phyloP scores from a whole-genome alignment of 352 stramenopile species.

The Phytopythium ostracodes region DNA sequence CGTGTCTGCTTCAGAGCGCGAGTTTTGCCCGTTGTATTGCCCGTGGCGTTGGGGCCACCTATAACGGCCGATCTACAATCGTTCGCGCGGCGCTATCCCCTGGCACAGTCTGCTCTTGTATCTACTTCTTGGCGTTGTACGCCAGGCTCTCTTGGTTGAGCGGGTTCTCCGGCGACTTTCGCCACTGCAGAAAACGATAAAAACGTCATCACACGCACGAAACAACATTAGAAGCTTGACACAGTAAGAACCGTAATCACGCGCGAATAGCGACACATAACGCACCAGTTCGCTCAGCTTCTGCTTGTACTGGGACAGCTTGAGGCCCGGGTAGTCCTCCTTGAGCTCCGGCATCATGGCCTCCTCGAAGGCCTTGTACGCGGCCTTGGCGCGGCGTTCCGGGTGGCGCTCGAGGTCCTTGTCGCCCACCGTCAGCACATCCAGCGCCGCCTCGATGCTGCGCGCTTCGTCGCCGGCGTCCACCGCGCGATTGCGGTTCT shows the following conservation, averaged over 20 bases:
- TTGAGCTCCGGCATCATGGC: slow-evolving; percentile 64
- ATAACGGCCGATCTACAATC: not conserved
- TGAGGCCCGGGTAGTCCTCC: slow-evolving; percentile 66
- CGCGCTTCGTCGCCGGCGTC: slow-evolving; percentile 45
- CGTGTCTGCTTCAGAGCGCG: not conserved
- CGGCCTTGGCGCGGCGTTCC: slow-evolving; percentile 66
- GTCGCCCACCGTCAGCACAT: slow-evolving; percentile 46
- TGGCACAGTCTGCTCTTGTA: not conserved
- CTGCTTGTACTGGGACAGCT: slow-evolving; percentile 84
- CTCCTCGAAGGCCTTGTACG: slow-evolving; percentile 81
- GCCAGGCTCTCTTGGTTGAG: slow-evolving; percentile 69
- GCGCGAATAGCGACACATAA: not conserved
- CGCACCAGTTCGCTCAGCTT: slow-evolving; percentile 71
- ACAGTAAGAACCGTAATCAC: too few relatives aligned
- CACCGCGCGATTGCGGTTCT: slow-evolving; percentile 57
- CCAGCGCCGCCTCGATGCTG: slow-evolving; percentile 59
- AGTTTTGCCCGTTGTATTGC: not conserved
- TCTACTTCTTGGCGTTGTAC: slow-evolving; percentile 77
- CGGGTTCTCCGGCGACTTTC: slow-evolving; percentile 70
- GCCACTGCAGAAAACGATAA: slow-evolving; percentile 40
- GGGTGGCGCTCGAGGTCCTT: slow-evolving; percentile 61
- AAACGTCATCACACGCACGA: not conserved
- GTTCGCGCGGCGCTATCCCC: not conserved
- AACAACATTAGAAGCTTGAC: too few relatives aligned
- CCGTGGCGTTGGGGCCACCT: too few relatives aligned